Percentiles rank a stretch among this genome's conserved stretches.
These are phyloP conservation scores for Brettanomyces bruxellensis DNA, from an alignment of 805 yeast genomes.

Conservation along the genomic window DNA sequence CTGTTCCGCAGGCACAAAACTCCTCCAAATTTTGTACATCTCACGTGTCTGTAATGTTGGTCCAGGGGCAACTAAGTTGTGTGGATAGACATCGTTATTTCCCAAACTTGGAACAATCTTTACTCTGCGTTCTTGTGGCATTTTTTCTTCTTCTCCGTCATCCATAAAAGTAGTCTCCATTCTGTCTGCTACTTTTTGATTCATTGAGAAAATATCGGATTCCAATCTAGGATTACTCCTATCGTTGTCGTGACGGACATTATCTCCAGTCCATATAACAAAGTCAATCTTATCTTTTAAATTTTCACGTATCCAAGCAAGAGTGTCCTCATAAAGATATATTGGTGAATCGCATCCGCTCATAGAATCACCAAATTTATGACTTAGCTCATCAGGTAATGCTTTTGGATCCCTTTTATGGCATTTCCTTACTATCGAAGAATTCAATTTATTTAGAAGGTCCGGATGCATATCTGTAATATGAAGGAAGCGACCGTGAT, in stretches of 20 bases:
- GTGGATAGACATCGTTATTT: constrained; percentile 85
- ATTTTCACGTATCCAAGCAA: constrained; percentile 57
- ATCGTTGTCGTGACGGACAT: constrained; percentile 78
- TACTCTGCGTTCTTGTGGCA: constrained; percentile 23
- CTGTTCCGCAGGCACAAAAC: constrained; percentile 69
- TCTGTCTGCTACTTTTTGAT: constrained; percentile 43
- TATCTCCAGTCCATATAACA: constrained; percentile 88
- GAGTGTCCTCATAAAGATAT: constrained; percentile 48
- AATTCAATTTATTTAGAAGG: constrained; percentile 47
- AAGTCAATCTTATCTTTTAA: constrained; percentile 73
- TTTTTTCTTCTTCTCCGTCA: constrained; percentile 24
- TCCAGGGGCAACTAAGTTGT: constrained; percentile 75
- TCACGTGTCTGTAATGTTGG: constrained; percentile 85
- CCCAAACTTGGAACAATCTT: constrained; percentile 67
- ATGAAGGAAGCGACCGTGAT: constrained; percentile 78
- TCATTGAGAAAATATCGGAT: constrained; percentile 58
- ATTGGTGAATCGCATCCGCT: constrained; percentile 74
- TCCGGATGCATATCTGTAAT: constrained; percentile 86
- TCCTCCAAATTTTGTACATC: constrained; percentile 62
- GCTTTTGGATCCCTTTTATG: constrained; percentile 33
- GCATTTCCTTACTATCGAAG: constrained; percentile 42
- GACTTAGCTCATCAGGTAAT: constrained; percentile 34
- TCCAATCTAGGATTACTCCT: constrained; percentile 68
- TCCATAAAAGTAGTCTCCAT: constrained; percentile 47
- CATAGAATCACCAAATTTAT: constrained; percentile 66